phyloP scores from a whole-genome alignment of 192 early-diverging fungal genomes.

The Oehlia diaphana region DNA sequence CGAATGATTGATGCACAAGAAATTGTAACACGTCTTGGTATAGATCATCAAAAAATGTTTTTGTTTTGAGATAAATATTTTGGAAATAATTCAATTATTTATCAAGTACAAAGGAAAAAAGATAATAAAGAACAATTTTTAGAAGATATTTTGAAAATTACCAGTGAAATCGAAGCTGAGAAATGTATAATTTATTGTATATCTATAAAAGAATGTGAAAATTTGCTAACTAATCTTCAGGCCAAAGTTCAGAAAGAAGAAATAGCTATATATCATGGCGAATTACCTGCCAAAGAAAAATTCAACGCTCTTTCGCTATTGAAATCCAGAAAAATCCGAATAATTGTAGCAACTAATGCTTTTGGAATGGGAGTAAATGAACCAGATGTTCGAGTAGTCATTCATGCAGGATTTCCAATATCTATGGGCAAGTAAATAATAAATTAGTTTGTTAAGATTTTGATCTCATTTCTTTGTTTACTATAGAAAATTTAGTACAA shows the following conservation, averaged over 20 bases:
- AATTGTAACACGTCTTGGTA: slow-evolving; percentile 64
- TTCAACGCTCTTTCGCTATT: no score
- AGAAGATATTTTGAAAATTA: not conserved
- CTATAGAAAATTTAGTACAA: no score
- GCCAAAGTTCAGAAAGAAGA: slow-evolving; percentile 52
- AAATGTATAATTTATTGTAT: slow-evolving; percentile 92
- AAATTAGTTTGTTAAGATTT: no score
- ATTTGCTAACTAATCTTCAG: slow-evolving; percentile 70
- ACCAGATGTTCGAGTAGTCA: slow-evolving; percentile 66
- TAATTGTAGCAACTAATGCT: slow-evolving; percentile 77
- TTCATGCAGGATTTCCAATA: slow-evolving; percentile 70
- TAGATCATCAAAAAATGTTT: slow-evolving; percentile 68
- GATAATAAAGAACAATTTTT: slow-evolving; percentile 35
- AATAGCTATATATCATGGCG: slow-evolving; percentile 36
- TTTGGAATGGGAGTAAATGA: slow-evolving; percentile 81
- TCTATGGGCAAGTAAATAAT: slow-evolving; percentile 43
- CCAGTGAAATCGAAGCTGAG: slow-evolving; percentile 61
- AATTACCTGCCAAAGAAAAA: not conserved
- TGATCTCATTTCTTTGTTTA: no score
- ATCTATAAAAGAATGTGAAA: slow-evolving; percentile 77
- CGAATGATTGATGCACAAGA: slow-evolving; percentile 83
- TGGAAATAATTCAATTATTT: slow-evolving; percentile 80
- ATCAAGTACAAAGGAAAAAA: slow-evolving; percentile 68
- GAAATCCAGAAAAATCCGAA: no score
- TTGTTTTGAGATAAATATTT: slow-evolving; percentile 69